Conservation (phyloP, 2,329 filamentous ascomycete species). For the Hypoxylon sp. region DNA sequence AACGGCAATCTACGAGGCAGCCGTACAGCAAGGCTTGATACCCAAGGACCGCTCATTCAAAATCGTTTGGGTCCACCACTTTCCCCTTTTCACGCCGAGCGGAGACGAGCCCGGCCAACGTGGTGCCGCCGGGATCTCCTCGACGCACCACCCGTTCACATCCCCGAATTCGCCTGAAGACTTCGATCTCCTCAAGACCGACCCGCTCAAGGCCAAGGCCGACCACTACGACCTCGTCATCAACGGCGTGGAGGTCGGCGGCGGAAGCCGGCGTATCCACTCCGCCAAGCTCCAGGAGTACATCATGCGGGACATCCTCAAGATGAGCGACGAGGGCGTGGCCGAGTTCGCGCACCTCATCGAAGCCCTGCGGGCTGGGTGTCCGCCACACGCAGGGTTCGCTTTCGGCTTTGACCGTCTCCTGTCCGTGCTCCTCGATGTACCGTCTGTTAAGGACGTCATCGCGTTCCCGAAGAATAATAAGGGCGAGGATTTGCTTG, state of each 20-base stretch:
- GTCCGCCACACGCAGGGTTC: slow-evolving; percentile 94
- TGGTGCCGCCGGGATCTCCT: slow-evolving; percentile 81
- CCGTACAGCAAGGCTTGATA: slow-evolving; percentile 73
- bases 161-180: slow-evolving; percentile 81
- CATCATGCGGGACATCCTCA: slow-evolving; percentile 84
- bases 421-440: slow-evolving; percentile 82
- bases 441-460: slow-evolving; percentile 86
- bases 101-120: slow-evolving; percentile 79
- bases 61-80: slow-evolving; percentile 89
- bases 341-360: slow-evolving; percentile 87
- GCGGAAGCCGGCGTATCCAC: slow-evolving; percentile 94
- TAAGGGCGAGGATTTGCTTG: slow-evolving; percentile 87
- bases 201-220: slow-evolving; percentile 79
- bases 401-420: slow-evolving; percentile 93
- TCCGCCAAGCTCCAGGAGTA: slow-evolving; percentile 84
- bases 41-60: slow-evolving; percentile 64
- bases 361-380: slow-evolving; percentile 84
- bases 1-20: slow-evolving; percentile 75
- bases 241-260: slow-evolving; percentile 94
- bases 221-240: slow-evolving; percentile 97
- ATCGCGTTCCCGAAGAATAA: slow-evolving; percentile 97
- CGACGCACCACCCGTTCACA: slow-evolving; percentile 97
- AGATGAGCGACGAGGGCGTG: slow-evolving; percentile 80
- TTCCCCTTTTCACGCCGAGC: slow-evolving; percentile 89
- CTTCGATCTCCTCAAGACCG: slow-evolving; percentile 77